Percentiles rank a stretch among this genome's conserved stretches.
Conservation (phyloP, 2,329 filamentous ascomycete genomes). For the Apiospora marii region DNA sequence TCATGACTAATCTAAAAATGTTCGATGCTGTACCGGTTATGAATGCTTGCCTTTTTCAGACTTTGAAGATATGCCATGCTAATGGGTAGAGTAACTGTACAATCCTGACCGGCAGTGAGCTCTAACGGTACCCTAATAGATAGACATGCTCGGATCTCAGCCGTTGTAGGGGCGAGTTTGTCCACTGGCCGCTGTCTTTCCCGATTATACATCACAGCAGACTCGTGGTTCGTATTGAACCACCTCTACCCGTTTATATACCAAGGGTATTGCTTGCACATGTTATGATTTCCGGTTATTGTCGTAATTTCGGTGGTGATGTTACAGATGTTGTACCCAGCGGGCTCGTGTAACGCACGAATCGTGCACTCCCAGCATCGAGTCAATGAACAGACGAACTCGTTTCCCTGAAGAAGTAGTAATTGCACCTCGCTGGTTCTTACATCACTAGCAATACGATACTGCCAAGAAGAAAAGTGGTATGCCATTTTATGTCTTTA, state of each 20-base stretch:
- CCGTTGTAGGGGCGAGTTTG: too few species aligned
- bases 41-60: neutral
- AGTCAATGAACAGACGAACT: neutral
- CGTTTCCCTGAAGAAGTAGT: neutral
- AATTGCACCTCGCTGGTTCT: neutral
- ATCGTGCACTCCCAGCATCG: neutral
- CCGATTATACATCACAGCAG: too few species aligned
- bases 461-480: neutral
- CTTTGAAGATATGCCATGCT: neutral
- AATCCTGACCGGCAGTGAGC: too few species aligned
- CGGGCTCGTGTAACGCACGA: neutral
- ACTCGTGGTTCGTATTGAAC: too few species aligned
- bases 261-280: too few species aligned
- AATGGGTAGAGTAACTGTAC: too few species aligned
- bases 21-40: neutral
- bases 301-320: too few species aligned
- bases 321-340: neutral
- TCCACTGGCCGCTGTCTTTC: too few species aligned
- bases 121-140: too few species aligned
- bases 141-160: too few species aligned
- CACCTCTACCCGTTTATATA: too few species aligned
- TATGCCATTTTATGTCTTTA: neutral
- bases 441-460: neutral
- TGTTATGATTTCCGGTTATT: too few species aligned
- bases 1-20: constrained; percentile 19